These are phyloP conservation scores for Pharus latifolius DNA, from an alignment of 176 grass and related monocot species.

Conservation along the genomic window DNA sequence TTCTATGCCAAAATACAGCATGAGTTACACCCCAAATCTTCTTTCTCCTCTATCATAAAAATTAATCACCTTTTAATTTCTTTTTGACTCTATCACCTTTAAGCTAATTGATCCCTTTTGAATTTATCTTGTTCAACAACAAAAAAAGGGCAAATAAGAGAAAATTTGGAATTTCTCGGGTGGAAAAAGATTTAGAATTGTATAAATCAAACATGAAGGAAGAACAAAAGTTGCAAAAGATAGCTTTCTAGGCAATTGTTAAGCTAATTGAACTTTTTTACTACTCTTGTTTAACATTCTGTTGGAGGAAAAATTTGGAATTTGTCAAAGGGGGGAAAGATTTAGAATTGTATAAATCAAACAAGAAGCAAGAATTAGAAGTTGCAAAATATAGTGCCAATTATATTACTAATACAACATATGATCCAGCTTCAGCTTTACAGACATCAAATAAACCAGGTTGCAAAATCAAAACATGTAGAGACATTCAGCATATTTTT, in stretches of 20 bases:
- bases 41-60: constrained; percentile 10
- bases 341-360: not conserved
- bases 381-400: not conserved
- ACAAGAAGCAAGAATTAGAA: not conserved
- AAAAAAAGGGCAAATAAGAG: too few relatives aligned
- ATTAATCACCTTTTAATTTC: not conserved
- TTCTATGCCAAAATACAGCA: not conserved
- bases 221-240: too few relatives aligned
- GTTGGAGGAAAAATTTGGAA: too few relatives aligned
- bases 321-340: too few relatives aligned
- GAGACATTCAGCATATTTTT: too few relatives aligned
- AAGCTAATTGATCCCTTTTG: too few relatives aligned
- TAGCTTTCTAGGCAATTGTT: constrained; percentile 11
- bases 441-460: not conserved
- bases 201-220: too few relatives aligned
- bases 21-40: constrained; percentile 9
- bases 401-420: not conserved
- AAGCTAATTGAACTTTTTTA: constrained; percentile 16
- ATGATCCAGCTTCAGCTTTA: not conserved
- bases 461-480: not conserved
- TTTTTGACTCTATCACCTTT: too few relatives aligned
- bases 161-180: too few relatives aligned
- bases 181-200: too few relatives aligned
- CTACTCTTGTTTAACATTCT: not conserved
- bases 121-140: too few relatives aligned